Evolutionary conservation across 495 filamentous ascomycete species (phyloP), one percentile per base, ranked within the genome.

Genomic region (Penicillium waksmanii): DNA sequence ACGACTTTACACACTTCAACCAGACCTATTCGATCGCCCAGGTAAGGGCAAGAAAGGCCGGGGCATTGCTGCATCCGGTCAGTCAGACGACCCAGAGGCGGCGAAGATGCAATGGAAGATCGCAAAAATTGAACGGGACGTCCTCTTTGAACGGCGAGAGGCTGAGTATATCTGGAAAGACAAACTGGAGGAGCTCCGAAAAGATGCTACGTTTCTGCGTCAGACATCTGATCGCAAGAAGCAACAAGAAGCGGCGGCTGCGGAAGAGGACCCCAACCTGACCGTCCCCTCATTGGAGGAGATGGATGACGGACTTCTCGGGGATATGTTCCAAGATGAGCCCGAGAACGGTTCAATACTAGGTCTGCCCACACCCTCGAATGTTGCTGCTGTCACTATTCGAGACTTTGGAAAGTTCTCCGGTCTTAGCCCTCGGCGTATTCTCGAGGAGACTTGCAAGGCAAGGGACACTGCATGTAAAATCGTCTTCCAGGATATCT

Each of bases 381-480:
- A 10, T 5, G 57, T 60, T 36, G 58, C 65, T 6, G 49, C 66
- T 15, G 74, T 91, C 7, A 82, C 67, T 3, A 81, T 96, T 52
- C 77, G 92, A 52, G 86, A 97, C 60, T 97, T 98, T 82, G 93
- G 92, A 15, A 89, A 90, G 68, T 87, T 82, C 79, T 84, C 77
- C 15, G 89, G 91, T 35, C 61, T 94, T 13, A 88, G 73, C 61
- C 91, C 91, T 18, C 82, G 85, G 42, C 80, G 87, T 55, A 81
- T 90, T 42, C 73, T 98, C 15, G 92, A 97, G 66, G 95, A 97
- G 73, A 84, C 91, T 46, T 96, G 92, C 69, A 89, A 88, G 63
- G 85, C 92, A 57, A 89, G 90, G 79, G 92, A 96, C 70, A 77
- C 89, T 5, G 76, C 79, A 7, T 87, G 80, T 18, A 87, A 80